Percentiles rank a stretch among this genome's conserved stretches.
Evolutionary conservation across 352 stramenopile genomes (phyloP).

Genomic region (Aphanomyces euteiches): DNA sequence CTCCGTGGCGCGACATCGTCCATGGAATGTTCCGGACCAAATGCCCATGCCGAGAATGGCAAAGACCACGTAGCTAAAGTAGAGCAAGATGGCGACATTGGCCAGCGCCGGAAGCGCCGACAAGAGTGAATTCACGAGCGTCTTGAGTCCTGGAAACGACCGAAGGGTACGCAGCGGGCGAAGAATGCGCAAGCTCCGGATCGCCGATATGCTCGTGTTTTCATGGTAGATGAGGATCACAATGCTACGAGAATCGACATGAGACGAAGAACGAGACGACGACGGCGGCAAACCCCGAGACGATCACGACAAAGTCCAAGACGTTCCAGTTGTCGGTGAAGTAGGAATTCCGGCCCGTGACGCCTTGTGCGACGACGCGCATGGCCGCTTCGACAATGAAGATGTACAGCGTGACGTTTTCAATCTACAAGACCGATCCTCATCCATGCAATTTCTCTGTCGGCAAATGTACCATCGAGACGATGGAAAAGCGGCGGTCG

Average conservation of each 20-base stretch:
- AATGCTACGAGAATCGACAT: not conserved
- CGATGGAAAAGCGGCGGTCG: not conserved
- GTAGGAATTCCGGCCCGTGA: conserved; percentile 61
- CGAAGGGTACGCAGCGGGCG: conserved; percentile 81
- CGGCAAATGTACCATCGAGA: not conserved
- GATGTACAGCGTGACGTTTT: conserved; percentile 43
- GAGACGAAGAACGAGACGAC: not conserved
- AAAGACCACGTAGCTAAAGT: conserved; percentile 90
- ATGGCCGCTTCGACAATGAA: conserved; percentile 85
- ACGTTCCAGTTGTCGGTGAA: conserved; percentile 86
- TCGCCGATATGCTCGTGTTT: conserved; percentile 25
- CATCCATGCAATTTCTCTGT: not conserved
- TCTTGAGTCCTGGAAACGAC: conserved; percentile 26
- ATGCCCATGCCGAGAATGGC: conserved; percentile 87
- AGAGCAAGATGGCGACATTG: conserved; percentile 82
- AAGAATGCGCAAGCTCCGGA: conserved; percentile 85
- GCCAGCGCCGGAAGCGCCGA: conserved; percentile 76
- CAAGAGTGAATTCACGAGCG: conserved; percentile 45
- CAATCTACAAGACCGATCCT: not conserved
- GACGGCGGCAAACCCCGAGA: conserved; percentile 65
- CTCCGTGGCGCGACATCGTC: conserved; percentile 69
- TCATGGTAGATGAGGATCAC: conserved; percentile 6
- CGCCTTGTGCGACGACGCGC: conserved; percentile 87
- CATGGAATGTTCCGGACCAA: conserved; percentile 78
- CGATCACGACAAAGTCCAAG: conserved; percentile 90